Conservation (phyloP, 1,284 basidiomycete genomes). For the Ganoderma leucocontextum region DNA sequence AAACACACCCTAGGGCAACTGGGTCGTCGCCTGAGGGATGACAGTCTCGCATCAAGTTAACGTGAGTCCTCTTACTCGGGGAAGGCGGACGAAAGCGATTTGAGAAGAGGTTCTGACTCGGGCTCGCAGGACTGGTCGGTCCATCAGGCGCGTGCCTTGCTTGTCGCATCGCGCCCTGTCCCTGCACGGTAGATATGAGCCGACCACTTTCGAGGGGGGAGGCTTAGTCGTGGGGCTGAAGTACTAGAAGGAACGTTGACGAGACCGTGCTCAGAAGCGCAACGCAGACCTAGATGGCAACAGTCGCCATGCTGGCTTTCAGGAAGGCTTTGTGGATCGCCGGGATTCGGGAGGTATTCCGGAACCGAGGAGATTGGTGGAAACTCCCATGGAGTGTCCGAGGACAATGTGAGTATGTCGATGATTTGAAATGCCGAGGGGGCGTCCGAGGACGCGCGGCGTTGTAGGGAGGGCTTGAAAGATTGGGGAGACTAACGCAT, state of each 20-base stretch:
- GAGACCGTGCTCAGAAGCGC: too few relatives aligned
- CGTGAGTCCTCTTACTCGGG: neutral
- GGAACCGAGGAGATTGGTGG: conserved; percentile 3
- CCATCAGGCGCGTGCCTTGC: neutral
- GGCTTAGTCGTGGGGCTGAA: neutral
- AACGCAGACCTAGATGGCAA: neutral
- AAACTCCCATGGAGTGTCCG: neutral
- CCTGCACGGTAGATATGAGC: neutral
- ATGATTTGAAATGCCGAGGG: neutral
- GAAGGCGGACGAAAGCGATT: neutral
- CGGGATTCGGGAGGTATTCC: neutral
- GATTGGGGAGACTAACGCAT: neutral
- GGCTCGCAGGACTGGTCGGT: neutral
- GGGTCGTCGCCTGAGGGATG: neutral
- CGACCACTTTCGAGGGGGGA: neutral
- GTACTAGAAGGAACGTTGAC: too few relatives aligned
- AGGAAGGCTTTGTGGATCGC: neutral
- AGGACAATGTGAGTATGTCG: neutral
- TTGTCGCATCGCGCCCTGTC: neutral
- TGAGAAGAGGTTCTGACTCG: neutral
- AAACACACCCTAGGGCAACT: too few relatives aligned
- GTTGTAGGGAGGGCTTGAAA: neutral
- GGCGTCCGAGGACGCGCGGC: neutral
- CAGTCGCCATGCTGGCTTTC: neutral
- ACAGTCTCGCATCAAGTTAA: neutral